Conservation (phyloP, 2,329 filamentous ascomycete species). For the Colletotrichum ledebouriae region DNA sequence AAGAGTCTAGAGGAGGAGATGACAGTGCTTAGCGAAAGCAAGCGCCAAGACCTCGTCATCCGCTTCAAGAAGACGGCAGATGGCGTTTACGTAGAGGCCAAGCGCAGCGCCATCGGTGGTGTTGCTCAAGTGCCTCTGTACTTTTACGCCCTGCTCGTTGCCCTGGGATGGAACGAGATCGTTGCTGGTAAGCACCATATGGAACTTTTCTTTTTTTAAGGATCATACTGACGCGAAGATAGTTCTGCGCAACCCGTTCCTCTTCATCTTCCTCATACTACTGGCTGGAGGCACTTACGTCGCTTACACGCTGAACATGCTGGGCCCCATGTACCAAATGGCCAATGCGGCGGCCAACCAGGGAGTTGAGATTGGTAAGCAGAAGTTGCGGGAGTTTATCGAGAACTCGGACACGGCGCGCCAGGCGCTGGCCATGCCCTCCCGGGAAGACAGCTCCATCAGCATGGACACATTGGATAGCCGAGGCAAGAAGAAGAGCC, state of each 20-base stretch:
- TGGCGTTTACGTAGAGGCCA: conserved; percentile 97
- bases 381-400: conserved; percentile 89
- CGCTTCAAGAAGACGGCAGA: conserved; percentile 99
- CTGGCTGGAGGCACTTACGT: conserved; percentile 84
- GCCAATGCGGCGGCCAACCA: conserved; percentile 88
- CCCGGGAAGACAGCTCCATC: conserved; percentile 62
- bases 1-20: conserved; percentile 97
- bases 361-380: conserved; percentile 91
- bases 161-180: conserved; percentile 99
- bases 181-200: conserved; percentile 79
- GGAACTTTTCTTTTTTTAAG: background rate
- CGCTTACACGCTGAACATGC: conserved; percentile 93
- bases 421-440: conserved; percentile 83
- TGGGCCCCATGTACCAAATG: conserved; percentile 97
- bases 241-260: conserved; percentile 94
- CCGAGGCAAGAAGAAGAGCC: conserved; percentile 65
- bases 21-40: conserved; percentile 90
- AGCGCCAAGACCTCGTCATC: conserved; percentile 90
- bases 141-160: conserved; percentile 90
- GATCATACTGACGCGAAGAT: conserved; percentile 41
- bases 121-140: conserved; percentile 95
- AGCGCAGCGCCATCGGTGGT: conserved; percentile 94
- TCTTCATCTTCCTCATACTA: conserved; percentile 90
- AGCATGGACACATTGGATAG: conserved; percentile 72
- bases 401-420: conserved; percentile 88